These are phyloP conservation scores for Schizopora paradoxa DNA, from an alignment of 1,284 basidiomycete genomes.

Conservation along the genomic window DNA sequence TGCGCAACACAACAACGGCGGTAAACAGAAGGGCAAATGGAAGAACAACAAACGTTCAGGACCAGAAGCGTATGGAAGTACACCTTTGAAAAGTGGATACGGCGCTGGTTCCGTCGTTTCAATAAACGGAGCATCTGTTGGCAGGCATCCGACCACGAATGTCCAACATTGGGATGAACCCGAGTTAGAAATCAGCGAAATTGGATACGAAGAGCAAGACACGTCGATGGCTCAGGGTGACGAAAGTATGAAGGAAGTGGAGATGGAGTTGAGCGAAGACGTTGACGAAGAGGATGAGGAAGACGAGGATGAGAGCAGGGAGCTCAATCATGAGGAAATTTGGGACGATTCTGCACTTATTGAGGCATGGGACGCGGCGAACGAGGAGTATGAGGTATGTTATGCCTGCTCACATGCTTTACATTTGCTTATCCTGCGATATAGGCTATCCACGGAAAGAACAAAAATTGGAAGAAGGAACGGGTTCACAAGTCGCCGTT, in stretches of 20 bases:
- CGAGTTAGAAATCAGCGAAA: slow-evolving; percentile 24
- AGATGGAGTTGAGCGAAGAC: slow-evolving; percentile 7
- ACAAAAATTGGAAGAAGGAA: slow-evolving; percentile 65
- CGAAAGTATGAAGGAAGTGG: slow-evolving; percentile 13
- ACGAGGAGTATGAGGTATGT: slow-evolving; percentile 66
- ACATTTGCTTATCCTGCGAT: slow-evolving; percentile 1
- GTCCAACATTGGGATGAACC: slow-evolving; percentile 45
- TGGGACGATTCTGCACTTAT: slow-evolving; percentile 81
- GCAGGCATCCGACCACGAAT: slow-evolving; percentile 10
- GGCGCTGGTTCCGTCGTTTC: no score
- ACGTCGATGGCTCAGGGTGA: slow-evolving; percentile 21
- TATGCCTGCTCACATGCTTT: slow-evolving; percentile 6
- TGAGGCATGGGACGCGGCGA: slow-evolving; percentile 75
- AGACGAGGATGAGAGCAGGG: slow-evolving; percentile 47
- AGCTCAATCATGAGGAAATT: slow-evolving; percentile 65
- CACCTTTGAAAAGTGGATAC: no score
- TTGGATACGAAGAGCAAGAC: slow-evolving; percentile 31
- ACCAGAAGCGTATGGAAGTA: no score
- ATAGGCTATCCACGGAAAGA: slow-evolving; percentile 61
- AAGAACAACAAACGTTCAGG: no score
- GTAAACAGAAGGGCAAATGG: no score
- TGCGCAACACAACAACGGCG: no score
- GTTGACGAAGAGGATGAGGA: slow-evolving; percentile 24
- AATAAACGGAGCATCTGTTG: neutral
- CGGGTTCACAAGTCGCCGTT: slow-evolving; percentile 63